These are phyloP conservation scores for Lumnitzera racemosa DNA, from an alignment of 345 rosid genomes.

Conservation along the genomic window DNA sequence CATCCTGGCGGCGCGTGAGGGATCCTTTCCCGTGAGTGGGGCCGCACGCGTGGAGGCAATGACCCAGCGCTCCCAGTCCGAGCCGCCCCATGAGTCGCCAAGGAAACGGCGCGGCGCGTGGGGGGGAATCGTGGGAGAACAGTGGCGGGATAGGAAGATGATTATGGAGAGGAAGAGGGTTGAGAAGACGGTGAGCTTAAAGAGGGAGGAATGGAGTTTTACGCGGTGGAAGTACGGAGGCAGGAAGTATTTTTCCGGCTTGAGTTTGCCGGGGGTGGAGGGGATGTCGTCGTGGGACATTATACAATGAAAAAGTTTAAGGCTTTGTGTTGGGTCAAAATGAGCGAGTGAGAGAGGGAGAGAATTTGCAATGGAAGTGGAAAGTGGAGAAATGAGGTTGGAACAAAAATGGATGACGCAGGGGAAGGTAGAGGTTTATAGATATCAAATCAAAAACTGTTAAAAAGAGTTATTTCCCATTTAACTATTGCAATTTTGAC, in stretches of 20 bases:
- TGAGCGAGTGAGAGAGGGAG: background rate
- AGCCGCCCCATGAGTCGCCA: conserved; percentile 30
- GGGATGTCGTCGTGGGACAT: conserved; percentile 50
- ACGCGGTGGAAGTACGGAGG: conserved; percentile 28
- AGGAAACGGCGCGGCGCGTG: conserved; percentile 31
- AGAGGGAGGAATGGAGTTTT: conserved; percentile 37
- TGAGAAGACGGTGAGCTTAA: conserved; percentile 40
- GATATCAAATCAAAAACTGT: no score
- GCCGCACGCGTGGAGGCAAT: conserved; percentile 41
- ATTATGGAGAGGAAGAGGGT: conserved; percentile 41
- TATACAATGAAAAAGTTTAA: conserved; percentile 5
- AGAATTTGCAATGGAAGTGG: no score
- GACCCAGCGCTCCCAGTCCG: conserved; percentile 44
- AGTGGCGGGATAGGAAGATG: conserved; percentile 25
- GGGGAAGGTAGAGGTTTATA: no score
- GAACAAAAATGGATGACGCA: no score
- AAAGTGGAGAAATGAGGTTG: no score
- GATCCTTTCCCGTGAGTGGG: background rate
- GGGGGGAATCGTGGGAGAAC: conserved; percentile 19
- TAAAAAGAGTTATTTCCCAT: no score
- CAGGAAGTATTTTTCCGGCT: conserved; percentile 36
- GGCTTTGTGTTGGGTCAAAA: background rate
- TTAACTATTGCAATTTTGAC: no score
- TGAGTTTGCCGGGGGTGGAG: conserved; percentile 61
- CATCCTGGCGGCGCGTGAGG: conserved; percentile 14